A percentile compares a stretch with the other conserved stretches of the same genome.
These are phyloP conservation scores for Nephelium lappaceum DNA, from an alignment of 345 rosid species.

Conservation along the genomic window DNA sequence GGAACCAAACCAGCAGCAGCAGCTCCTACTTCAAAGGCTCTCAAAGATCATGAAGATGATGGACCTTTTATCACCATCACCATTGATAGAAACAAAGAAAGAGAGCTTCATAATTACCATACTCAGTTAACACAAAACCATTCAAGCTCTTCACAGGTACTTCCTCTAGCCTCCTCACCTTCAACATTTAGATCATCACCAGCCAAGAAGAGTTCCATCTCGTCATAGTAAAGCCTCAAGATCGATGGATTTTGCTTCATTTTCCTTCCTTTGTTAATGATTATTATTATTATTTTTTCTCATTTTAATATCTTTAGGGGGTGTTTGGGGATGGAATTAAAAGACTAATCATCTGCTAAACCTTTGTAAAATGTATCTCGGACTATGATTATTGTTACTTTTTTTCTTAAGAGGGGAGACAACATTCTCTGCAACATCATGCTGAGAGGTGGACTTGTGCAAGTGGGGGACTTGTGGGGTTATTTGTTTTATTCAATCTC, in stretches of 20 bases:
- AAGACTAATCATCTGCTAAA: slow-evolving; percentile 26
- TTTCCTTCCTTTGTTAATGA: background rate
- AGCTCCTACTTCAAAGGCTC: slow-evolving; percentile 24
- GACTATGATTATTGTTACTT: background rate
- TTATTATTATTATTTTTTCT: background rate
- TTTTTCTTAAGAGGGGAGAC: slow-evolving; percentile 18
- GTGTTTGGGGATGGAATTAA: slow-evolving; percentile 16
- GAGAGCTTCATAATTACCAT: slow-evolving; percentile 25
- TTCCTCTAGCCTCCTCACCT: slow-evolving; percentile 41
- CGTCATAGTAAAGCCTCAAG: slow-evolving; percentile 22
- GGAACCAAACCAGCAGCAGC: background rate
- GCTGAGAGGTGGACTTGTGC: slow-evolving; percentile 30
- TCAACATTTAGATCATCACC: slow-evolving; percentile 41
- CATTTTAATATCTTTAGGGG: background rate
- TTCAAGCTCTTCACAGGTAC: slow-evolving; percentile 46
- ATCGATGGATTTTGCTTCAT: slow-evolving; percentile 6
- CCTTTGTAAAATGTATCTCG: slow-evolving; percentile 15
- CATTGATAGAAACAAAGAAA: slow-evolving; percentile 49
- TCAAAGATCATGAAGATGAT: slow-evolving; percentile 48
- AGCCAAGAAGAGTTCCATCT: slow-evolving; percentile 24
- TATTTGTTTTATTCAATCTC: slow-evolving; percentile 41
- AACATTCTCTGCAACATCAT: slow-evolving; percentile 26
- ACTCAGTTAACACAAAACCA: slow-evolving; percentile 27
- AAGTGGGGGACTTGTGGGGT: slow-evolving; percentile 43
- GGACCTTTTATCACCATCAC: slow-evolving; percentile 55